These are phyloP conservation scores for Fusarium sp. DNA, from an alignment of 2,329 filamentous ascomycete species.

Conservation along the genomic window DNA sequence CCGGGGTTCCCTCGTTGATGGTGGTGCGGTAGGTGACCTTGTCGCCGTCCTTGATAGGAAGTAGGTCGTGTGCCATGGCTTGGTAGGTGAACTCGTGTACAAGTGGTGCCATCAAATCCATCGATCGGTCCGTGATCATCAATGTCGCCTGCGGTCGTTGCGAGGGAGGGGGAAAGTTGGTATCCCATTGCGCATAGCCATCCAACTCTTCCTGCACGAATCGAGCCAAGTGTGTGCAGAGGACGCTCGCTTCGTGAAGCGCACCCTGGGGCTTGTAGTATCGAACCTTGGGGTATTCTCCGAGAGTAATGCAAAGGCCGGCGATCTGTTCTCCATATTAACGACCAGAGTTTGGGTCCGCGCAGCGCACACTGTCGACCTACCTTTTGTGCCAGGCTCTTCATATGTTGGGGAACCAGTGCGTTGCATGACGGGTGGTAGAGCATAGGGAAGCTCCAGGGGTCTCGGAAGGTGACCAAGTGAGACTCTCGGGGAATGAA, in stretches of 20 bases:
- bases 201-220: conserved; percentile 95
- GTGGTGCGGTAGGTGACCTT: conserved; percentile 87
- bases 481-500: conserved; percentile 93
- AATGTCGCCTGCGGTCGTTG: conserved; percentile 83
- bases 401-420: conserved; percentile 84
- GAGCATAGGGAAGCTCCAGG: conserved; percentile 93
- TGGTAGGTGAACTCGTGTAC: conserved; percentile 98
- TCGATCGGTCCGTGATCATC: conserved; percentile 88
- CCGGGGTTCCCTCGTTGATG: conserved; percentile 77
- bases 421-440: conserved; percentile 92
- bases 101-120: conserved; percentile 89
- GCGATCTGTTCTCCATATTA: conserved; percentile 46
- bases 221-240: conserved; percentile 87
- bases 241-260: conserved; percentile 85
- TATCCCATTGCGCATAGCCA: conserved; percentile 84
- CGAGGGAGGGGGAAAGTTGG: conserved; percentile 83
- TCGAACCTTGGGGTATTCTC: conserved; percentile 91
- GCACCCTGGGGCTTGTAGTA: conserved; percentile 84
- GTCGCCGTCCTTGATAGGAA: conserved; percentile 88
- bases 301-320: conserved; percentile 86
- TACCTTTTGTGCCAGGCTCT: conserved; percentile 88
- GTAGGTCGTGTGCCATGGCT: conserved; percentile 94
- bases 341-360: background rate
- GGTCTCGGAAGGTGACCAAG: conserved; percentile 90
- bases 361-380: background rate